Conservation (phyloP, 1,284 basidiomycete genomes). For the Tylopilus orsonianus region DNA sequence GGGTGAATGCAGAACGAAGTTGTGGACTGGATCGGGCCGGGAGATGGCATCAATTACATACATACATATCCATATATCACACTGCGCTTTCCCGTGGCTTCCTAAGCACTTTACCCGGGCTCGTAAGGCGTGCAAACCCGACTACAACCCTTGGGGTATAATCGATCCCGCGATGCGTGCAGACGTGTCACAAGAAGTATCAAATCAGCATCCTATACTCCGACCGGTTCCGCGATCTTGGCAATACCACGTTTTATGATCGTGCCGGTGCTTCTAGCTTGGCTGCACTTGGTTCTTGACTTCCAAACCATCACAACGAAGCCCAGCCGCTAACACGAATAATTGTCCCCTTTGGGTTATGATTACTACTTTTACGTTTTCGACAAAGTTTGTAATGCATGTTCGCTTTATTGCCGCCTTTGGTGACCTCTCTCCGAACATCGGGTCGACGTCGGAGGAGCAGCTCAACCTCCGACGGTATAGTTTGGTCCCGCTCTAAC, state of each 20-base stretch:
- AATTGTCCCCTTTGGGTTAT: neutral
- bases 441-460: neutral
- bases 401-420: conserved; percentile 1
- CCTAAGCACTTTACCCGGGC: neutral
- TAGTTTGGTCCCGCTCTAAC: conserved; percentile 10
- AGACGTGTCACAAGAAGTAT: conserved; percentile 6
- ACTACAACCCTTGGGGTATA: neutral
- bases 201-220: neutral
- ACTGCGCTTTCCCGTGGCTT: neutral
- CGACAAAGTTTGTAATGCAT: neutral
- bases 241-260: neutral
- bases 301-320: conserved; percentile 7
- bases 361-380: conserved; percentile 6
- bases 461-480: neutral
- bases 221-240: conserved; percentile 18
- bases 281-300: conserved; percentile 1
- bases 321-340: neutral
- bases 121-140: neutral
- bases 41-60: neutral
- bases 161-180: conserved; percentile 19
- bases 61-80: neutral
- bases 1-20: neutral
- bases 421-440: neutral
- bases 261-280: conserved; percentile 18
- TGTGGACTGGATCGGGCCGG: neutral